Conservation (phyloP, 495 filamentous ascomycete species). For the Aspergillus egyptiacus region DNA sequence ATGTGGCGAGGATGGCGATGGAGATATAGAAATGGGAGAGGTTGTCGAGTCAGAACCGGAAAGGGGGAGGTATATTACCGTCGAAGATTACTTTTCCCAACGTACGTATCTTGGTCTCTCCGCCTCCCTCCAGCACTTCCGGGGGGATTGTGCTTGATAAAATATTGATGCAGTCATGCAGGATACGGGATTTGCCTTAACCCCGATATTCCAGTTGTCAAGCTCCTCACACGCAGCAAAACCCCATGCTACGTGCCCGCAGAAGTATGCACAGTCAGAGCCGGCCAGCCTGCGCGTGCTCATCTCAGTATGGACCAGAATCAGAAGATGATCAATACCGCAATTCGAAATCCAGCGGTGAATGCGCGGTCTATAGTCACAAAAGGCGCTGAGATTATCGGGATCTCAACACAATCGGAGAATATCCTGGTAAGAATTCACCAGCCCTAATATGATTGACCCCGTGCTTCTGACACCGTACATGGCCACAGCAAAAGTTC, state of each 20-base stretch:
- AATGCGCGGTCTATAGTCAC: slow-evolving; percentile 62
- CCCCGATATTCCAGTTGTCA: slow-evolving; percentile 56
- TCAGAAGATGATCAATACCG: slow-evolving; percentile 58
- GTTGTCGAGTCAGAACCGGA: not conserved
- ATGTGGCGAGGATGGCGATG: not conserved
- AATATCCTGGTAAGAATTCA: slow-evolving; percentile 8
- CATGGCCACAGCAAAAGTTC: slow-evolving; percentile 46
- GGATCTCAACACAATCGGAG: slow-evolving; percentile 20
- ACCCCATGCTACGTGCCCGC: slow-evolving; percentile 60
- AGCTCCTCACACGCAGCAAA: slow-evolving; percentile 49
- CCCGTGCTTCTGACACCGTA: too few relatives aligned
- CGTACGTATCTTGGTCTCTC: slow-evolving; percentile 35
- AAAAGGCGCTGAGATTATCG: slow-evolving; percentile 46
- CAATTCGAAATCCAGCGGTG: slow-evolving; percentile 54
- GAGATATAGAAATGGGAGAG: slow-evolving; percentile 19
- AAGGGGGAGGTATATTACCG: slow-evolving; percentile 37
- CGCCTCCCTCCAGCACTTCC: not conserved
- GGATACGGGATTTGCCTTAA: slow-evolving; percentile 39
- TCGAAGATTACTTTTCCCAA: slow-evolving; percentile 45
- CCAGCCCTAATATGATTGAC: not conserved
- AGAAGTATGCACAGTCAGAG: slow-evolving; percentile 57
- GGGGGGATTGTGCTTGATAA: too few relatives aligned
- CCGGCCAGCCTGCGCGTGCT: slow-evolving; percentile 52
- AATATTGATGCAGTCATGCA: slow-evolving; percentile 2
- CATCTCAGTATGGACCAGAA: slow-evolving; percentile 54